Base-by-base conservation (phyloP, 768 basidiomycete genomes). In the Tulasnella sp. region DNA sequence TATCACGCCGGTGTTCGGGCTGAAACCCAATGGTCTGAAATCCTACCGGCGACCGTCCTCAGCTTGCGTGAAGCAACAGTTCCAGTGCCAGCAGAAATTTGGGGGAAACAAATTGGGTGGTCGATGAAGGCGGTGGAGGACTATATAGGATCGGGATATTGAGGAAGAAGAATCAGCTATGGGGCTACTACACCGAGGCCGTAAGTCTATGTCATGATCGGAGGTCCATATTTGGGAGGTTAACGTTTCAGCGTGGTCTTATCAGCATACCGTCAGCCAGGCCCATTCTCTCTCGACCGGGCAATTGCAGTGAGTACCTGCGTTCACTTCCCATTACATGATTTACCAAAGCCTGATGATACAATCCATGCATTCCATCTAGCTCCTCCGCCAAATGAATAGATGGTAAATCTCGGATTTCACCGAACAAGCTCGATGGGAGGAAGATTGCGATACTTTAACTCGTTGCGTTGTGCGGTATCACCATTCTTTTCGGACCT, bases 401-500 rank as follows among this genome's bases (percentile, higher is more conserved):
- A 79, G 69, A 76, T 79, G 77, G 78, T 37, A 22, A 34, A 73
- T 6, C 71, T 79, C 15, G 77, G 74, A n/a, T 0, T 79, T 78
- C 74, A 74, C 74, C 8, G 74, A 70, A 36, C 1, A 12, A 5
- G 71, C 2, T 31, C 71, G 71, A 1, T 72, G 31, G 31, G 71
- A 64, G n/a, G 31, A 40, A 1, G 73, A 67, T 15, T 9, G 29
- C 29, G 64, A 71, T 8, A 67, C 74, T 19, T 64, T 79, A 12
- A 71, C 73, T 0, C 72, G 78, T 25, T 49, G 78, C 34, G 73
- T 79, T 31, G 78, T 75, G 1, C 12, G 77, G 15, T 79, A 79
- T 73, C 78, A 79, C 36, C 76, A 77, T 19, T n/a, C n/a, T 79
- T 79, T 67, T 42, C 78, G 54, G 78, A 79, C 49, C 52, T 79